Evolutionary conservation across 2,329 filamentous ascomycete species (phyloP), one percentile per base, ranked within the genome.

Genomic region (Fusarium lyarnte): DNA sequence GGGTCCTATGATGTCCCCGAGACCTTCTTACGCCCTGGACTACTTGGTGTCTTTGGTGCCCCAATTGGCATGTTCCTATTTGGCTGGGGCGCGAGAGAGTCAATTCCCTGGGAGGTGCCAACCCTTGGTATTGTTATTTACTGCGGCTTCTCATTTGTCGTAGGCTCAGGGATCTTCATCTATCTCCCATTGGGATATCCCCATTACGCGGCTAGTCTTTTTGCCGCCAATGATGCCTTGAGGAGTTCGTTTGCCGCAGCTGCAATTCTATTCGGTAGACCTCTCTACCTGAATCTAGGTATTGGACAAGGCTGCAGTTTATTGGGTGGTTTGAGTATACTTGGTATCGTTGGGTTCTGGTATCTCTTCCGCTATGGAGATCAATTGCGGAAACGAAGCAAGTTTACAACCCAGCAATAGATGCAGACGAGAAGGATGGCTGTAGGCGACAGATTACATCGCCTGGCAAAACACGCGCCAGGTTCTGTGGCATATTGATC

Each of bases 381-480:
- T 25, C 23, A 8, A 5, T 17, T 43, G n/a, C 41, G 41, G 17
- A 43, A 19, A 7, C 16, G n/a, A 19, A 17, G 16, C 41, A 17
- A 43, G 41, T 43, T 43, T 11, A 25, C 41, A 43, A 25, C 5
- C 16, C 10, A 43, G 2, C 4, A 43, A 17, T 25, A 43, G 41
- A 43, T 25, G 7, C 16, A 43, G 23, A 25, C 11, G 10, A 43
- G 41, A 43, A 43, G 3, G 7, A 4, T 8, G 8, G 12, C 5
- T 6, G 11, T 4, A 4, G 1, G 6, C 9, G n/a, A 12, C n/a
- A 43, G 2, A 25, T 43, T 43, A 6, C 0, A 23, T 17, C 0
- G 10, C 4, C 16, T 16, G n/a, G 23, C 1, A 43, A 12, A 0
- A 25, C 29, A 29, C 25, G 5, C 4, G 25, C 25, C 25, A 25